Percentiles rank a stretch among this genome's conserved stretches.
phyloP scores from a whole-genome alignment of 768 basidiomycete species.

The Podaxis sp. region DNA sequence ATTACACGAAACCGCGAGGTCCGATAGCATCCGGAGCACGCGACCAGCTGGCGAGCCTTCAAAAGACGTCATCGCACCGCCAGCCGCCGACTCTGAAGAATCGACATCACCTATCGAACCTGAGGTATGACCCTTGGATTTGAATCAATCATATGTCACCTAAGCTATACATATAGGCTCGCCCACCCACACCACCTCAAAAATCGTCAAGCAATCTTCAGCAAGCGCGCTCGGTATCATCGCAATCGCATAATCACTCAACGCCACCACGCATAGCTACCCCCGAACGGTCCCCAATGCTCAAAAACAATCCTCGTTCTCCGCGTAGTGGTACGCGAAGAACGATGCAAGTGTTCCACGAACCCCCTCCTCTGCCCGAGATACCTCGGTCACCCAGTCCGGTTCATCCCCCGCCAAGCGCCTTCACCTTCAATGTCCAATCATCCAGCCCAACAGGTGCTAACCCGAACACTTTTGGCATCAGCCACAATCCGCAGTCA shows the following conservation, averaged over 20 bases:
- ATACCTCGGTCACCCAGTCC: not conserved
- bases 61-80: constrained; percentile 7
- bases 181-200: constrained; percentile 11
- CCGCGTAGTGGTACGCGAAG: constrained; percentile 4
- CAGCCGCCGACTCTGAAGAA: not conserved
- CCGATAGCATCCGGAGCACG: constrained; percentile 11
- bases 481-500: constrained; percentile 11
- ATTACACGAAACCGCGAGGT: constrained; percentile 3
- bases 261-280: constrained; percentile 13
- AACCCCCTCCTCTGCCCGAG: constrained; percentile 3
- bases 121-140: not conserved
- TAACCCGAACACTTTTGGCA: not conserved
- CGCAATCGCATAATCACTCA: constrained; percentile 4
- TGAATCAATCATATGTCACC: not conserved
- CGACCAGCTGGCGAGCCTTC: constrained; percentile 11
- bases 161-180: not conserved
- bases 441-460: constrained; percentile 1
- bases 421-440: constrained; percentile 15
- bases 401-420: not conserved
- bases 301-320: constrained; percentile 9
- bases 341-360: constrained; percentile 2
- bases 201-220: constrained; percentile 10
- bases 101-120: constrained; percentile 6
- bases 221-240: constrained; percentile 5
- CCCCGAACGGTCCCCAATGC: constrained; percentile 4